Evolutionary conservation across 1,284 basidiomycete species (phyloP), one percentile per base, ranked within the genome.

Genomic region (Naganishia cerealis): DNA sequence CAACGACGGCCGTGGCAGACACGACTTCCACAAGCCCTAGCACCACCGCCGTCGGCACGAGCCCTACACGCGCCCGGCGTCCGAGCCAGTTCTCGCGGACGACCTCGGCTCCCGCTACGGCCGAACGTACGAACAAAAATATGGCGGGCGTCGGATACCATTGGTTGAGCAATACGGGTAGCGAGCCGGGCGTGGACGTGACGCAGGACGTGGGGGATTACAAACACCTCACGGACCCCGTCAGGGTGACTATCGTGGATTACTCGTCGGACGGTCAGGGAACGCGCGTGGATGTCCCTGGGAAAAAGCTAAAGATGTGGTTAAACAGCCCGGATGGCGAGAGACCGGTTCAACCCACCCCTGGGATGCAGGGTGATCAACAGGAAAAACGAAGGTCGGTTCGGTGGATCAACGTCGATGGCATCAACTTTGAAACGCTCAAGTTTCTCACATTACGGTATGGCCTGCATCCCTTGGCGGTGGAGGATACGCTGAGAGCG

Each of bases 161-260:
- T 24, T 79, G 77, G 76, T 68, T 79, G n/a, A 62, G 57, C 24
- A 70, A 78, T n/a, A 80, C 79, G n/a, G 80, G 80, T 13, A 76
- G 78, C 66, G 80, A 81, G 68, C 80, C 79, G 3, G 80, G 80
- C 70, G 79, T 81, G n/a, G 78, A 81, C 66, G 80, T 81, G 9
- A 75, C 74, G 33, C 72, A 72, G 50, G 73, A 73, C 43, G 61
- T 67, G 1, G 70, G 57, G 4, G 53, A 58, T 15, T 71, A 71
- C 61, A 36, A 43, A 3, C 38, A 66, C 29, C 53, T 71, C 40
- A 57, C 57, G 2, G 61, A 59, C 16, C 55, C 58, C 10, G 66
- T 67, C n/a, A 57, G 53, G 36, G 61, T 67, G 4, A 71, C 70
- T 8, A 74, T 80, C n/a, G 75, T 80, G 29, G 79, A 80, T 71